These are phyloP conservation scores for Cladophialophora yegresii DNA, from an alignment of 2,329 filamentous ascomycete species.

Conservation along the genomic window DNA sequence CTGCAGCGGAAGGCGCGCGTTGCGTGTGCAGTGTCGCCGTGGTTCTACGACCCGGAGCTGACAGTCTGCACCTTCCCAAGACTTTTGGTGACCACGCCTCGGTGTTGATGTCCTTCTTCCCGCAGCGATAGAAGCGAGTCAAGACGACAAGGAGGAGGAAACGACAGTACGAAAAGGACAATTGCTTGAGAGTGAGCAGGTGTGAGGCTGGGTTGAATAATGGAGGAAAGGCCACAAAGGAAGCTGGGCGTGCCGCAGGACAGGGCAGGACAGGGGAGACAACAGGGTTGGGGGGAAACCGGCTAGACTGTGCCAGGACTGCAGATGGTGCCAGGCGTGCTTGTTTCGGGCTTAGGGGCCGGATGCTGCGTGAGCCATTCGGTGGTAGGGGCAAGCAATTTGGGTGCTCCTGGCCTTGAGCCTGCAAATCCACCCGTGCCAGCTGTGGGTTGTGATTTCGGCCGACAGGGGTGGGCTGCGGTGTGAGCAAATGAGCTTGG, in stretches of 20 bases:
- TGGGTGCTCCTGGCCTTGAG: slow-evolving; percentile 18
- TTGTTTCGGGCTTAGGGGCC: slow-evolving; percentile 33
- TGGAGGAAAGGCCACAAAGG: slow-evolving; percentile 23
- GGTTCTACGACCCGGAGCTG: slow-evolving; percentile 13
- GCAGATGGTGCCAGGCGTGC: slow-evolving; percentile 22
- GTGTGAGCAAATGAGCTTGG: slow-evolving; percentile 5
- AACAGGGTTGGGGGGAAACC: slow-evolving; percentile 24
- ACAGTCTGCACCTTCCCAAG: slow-evolving; percentile 17
- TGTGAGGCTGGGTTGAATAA: slow-evolving; percentile 26
- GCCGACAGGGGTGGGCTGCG: slow-evolving; percentile 1
- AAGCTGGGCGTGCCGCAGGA: slow-evolving; percentile 12
- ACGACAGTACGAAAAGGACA: slow-evolving; percentile 31
- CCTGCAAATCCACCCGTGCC: slow-evolving; percentile 5
- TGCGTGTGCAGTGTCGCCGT: slow-evolving; percentile 30
- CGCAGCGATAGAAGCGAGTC: slow-evolving; percentile 35
- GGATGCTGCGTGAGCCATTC: slow-evolving; percentile 2
- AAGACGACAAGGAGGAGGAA: slow-evolving; percentile 33
- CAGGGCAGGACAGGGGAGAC: slow-evolving; percentile 13
- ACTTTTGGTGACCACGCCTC: slow-evolving; percentile 4
- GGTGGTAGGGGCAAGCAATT: slow-evolving; percentile 23
- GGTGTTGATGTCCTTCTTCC: slow-evolving; percentile 24
- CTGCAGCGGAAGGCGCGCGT: slow-evolving; percentile 34
- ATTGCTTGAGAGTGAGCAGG: slow-evolving; percentile 27
- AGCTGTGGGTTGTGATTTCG: slow-evolving; percentile 21
- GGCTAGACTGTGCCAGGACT: slow-evolving; percentile 14